Evolutionary conservation across 345 rosid genomes (phyloP).

Genomic region (Eutrema japonicum): DNA sequence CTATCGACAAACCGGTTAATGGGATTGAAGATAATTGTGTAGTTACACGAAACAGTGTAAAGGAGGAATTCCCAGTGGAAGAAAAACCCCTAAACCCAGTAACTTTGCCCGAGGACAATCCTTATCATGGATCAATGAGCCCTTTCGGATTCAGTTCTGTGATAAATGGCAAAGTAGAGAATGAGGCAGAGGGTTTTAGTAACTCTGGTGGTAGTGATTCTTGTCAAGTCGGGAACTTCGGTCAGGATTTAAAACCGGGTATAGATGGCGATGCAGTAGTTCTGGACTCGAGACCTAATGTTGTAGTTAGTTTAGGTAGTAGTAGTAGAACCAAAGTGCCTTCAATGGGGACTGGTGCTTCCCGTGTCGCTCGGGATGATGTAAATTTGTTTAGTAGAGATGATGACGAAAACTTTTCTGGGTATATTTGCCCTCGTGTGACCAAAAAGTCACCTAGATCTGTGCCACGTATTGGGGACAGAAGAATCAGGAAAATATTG

Average conservation of each 20-base stretch:
- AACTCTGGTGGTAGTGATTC: conserved; percentile 46
- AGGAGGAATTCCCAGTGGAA: conserved; percentile 49
- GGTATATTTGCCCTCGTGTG: conserved; percentile 69
- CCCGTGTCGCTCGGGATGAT: conserved; percentile 57
- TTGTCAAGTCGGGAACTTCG: conserved; percentile 31
- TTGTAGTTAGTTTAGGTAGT: conserved; percentile 63
- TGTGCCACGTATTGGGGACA: conserved; percentile 76
- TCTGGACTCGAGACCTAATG: conserved; percentile 64
- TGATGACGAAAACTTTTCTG: conserved; percentile 95
- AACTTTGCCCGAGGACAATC: conserved; percentile 24
- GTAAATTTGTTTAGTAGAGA: conserved; percentile 88
- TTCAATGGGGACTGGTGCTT: conserved; percentile 44
- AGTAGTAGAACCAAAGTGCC: conserved; percentile 49
- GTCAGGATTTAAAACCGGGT: conserved; percentile 43
- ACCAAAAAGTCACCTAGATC: conserved; percentile 59
- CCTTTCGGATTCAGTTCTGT: conserved; percentile 52
- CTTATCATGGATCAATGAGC: conserved; percentile 45
- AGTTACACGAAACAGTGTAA: conserved; percentile 42
- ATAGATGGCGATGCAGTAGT: conserved; percentile 56
- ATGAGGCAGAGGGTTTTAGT: conserved; percentile 50
- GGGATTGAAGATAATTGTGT: conserved; percentile 48
- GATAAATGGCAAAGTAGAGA: conserved; percentile 50
- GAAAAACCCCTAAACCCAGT: conserved; percentile 51
- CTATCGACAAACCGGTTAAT: conserved; percentile 47
- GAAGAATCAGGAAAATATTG: conserved; percentile 92